A percentile compares a stretch with the other conserved stretches of the same genome.
Evolutionary conservation across 2,329 filamentous ascomycete species (phyloP).

Genomic region (Claviceps digitariae): DNA sequence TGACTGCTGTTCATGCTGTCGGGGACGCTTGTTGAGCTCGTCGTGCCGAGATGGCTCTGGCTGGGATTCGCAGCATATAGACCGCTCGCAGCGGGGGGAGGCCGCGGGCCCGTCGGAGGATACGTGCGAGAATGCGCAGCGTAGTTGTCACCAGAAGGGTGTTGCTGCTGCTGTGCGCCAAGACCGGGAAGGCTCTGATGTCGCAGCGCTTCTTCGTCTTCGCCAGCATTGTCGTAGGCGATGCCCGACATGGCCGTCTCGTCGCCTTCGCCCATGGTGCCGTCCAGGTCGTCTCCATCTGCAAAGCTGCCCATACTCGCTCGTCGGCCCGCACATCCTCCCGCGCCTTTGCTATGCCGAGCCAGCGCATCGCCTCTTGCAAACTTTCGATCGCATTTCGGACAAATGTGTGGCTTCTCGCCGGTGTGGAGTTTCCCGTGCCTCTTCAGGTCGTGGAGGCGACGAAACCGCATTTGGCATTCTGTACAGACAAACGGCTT

Average conservation of each 20-base stretch:
- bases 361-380: conserved; percentile 90
- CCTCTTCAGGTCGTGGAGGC: conserved; percentile 87
- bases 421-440: conserved; percentile 95
- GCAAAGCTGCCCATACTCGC: conserved; percentile 75
- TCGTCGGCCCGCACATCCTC: conserved; percentile 83
- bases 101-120: conserved; percentile 49
- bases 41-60: conserved; percentile 36
- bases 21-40: conserved; percentile 36
- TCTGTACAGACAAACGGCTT: conserved; percentile 91
- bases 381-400: conserved; percentile 89
- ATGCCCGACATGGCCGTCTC: conserved; percentile 44
- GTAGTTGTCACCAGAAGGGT: conserved; percentile 45
- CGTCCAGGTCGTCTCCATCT: conserved; percentile 59
- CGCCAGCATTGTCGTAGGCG: conserved; percentile 39
- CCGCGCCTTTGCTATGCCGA: conserved; percentile 87
- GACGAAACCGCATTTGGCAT: conserved; percentile 85
- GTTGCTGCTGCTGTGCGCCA: conserved; percentile 42
- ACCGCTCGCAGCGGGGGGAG: conserved; percentile 35
- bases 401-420: conserved; percentile 87
- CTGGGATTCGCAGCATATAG: conserved; percentile 50
- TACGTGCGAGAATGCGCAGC: conserved; percentile 62
- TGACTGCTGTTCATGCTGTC: conserved; percentile 29
- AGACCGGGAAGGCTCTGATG: conserved; percentile 61
- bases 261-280: conserved; percentile 35
- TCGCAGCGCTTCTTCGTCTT: conserved; percentile 51